Base-by-base conservation (phyloP, 345 rosid genomes). In the Linum usitatissimum region DNA sequence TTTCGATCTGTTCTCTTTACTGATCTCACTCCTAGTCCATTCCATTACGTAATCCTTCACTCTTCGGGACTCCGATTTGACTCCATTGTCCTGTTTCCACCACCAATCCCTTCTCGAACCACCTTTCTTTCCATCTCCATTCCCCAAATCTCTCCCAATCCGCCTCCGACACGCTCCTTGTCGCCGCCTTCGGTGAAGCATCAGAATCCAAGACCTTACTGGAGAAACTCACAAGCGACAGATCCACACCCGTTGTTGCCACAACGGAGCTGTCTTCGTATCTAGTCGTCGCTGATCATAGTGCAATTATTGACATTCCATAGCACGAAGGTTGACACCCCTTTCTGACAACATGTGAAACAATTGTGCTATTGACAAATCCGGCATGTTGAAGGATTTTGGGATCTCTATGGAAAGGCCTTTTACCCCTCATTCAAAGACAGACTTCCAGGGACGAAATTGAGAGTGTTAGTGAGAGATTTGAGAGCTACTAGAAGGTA, bases 21-120 rank as follows among this genome's bases (percentile, higher is more conserved):
- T 84, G 61, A 87, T 84, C 76, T 84, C 91, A 61, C 76, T 81
- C 36, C 91, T 91, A 71, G 81, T 87, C 95, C 91, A 87, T 54
- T 87, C 90, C 88, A 81, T 80, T 39, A 84, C 88, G 38, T 87
- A 87, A 68, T 87, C 95, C 62, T 87, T 87, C 40, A 83, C 83
- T 63, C 83, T 75, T 30, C 86, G 89, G 19, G 89, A 74, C 60
- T 79, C 89, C 31, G 75, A 65, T 19, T 75, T 84, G 28, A 77
- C 85, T 64, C 77, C 85, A 61, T 70, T 78, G 65, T 84, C 88
- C 70, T 87, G 91, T 70, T 87, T 87, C 91, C 86, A 82, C 90
- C 87, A 84, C 90, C 90, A 80, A 68, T 82, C 83, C 62, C 86
- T 75, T 73, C 73, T 81, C 3, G 90, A 81, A 40, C 78, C 70